phyloP scores from a whole-genome alignment of 2,329 filamentous ascomycete genomes.

The Penicillium glabrum region DNA sequence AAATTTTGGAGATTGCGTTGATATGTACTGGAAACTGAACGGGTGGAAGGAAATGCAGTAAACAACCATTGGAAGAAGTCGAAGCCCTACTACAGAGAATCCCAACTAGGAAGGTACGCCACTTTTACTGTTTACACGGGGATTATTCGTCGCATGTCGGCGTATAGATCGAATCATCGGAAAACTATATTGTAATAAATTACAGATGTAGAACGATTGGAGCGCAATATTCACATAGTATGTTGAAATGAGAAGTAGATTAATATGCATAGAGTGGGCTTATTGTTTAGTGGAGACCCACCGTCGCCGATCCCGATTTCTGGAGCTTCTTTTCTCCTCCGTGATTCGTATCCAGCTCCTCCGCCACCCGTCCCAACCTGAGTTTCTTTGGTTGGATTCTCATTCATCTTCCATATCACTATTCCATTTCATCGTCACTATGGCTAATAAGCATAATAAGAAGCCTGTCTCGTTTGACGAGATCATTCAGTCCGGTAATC shows the following conservation, averaged over 20 bases:
- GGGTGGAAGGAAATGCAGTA: not conserved
- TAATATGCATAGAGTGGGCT: not conserved
- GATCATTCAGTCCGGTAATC: slow-evolving; percentile 53
- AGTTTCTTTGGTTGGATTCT: not conserved
- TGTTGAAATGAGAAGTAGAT: no score
- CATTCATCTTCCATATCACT: not conserved
- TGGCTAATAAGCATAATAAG: slow-evolving; percentile 32
- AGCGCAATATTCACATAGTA: no score
- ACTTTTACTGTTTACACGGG: not conserved
- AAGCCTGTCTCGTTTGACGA: slow-evolving; percentile 49
- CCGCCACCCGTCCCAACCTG: not conserved
- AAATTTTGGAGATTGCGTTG: not conserved
- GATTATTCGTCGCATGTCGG: not conserved
- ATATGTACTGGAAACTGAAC: not conserved
- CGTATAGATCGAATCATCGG: no score
- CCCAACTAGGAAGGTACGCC: not conserved
- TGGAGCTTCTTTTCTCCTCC: not conserved
- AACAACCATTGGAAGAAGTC: not conserved
- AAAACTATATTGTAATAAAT: no score
- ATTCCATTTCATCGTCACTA: slow-evolving; percentile 16
- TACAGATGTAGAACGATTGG: no score
- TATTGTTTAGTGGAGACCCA: not conserved
- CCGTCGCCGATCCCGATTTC: not conserved
- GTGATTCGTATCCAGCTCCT: not conserved
- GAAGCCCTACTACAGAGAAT: not conserved